Evolutionary conservation across 73 alveolate species (phyloP).

Genomic region (Effrenium voratum): DNA sequence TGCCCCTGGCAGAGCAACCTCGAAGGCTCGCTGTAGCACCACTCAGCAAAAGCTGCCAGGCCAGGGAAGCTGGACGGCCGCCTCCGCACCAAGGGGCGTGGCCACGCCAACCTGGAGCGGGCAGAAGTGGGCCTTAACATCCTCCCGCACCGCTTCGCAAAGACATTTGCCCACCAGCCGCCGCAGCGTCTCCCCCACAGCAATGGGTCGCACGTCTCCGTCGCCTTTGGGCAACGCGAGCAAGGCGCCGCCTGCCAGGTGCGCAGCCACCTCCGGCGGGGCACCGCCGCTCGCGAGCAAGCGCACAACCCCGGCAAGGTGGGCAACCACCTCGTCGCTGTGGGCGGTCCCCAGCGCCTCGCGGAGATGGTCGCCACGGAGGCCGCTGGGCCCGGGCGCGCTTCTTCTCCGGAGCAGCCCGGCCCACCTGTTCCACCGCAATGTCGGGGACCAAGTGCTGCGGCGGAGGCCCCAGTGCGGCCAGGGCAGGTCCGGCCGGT

Average conservation of each 20-base stretch:
- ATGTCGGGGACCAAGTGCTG: neutral
- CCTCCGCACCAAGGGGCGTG: neutral
- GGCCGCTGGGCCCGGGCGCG: constrained; percentile 42
- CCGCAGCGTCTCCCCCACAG: constrained; percentile 52
- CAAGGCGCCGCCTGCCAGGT: constrained; percentile 43
- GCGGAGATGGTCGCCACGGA: constrained; percentile 47
- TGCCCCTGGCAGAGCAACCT: neutral
- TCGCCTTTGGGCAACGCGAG: constrained; percentile 13
- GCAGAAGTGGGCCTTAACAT: neutral
- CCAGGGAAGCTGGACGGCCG: constrained; percentile 66
- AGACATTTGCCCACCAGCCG: constrained; percentile 33
- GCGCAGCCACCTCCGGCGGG: constrained; percentile 51
- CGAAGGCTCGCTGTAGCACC: constrained; percentile 13
- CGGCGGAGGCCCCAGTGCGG: constrained; percentile 25
- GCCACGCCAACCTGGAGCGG: constrained; percentile 64
- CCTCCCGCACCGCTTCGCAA: constrained; percentile 7
- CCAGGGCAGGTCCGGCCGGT: constrained; percentile 33
- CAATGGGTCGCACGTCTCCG: constrained; percentile 11
- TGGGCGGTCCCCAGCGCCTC: constrained; percentile 11
- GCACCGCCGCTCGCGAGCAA: constrained; percentile 8
- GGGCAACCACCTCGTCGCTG: neutral
- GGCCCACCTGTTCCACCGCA: neutral
- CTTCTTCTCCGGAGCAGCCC: neutral
- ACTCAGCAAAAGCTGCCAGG: constrained; percentile 36
- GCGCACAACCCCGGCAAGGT: constrained; percentile 35